Evolutionary conservation across 2,329 filamentous ascomycete genomes (phyloP).

Genomic region (Aureobasidium zeae): DNA sequence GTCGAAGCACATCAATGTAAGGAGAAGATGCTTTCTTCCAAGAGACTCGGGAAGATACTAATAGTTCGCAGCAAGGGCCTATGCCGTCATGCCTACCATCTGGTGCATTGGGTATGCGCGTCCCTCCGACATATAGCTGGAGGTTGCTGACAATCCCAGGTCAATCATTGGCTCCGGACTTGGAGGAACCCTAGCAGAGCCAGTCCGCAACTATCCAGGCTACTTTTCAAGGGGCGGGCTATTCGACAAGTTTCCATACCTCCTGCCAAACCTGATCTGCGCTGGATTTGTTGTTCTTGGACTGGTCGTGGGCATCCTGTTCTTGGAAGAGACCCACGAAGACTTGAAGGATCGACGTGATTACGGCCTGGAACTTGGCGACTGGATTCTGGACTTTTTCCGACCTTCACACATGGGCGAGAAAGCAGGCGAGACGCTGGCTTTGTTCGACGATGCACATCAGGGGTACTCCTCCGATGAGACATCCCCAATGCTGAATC

Average conservation of each 20-base stretch:
- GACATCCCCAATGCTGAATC: slow-evolving; percentile 42
- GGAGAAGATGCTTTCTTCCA: slow-evolving; percentile 26
- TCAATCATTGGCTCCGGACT: slow-evolving; percentile 89
- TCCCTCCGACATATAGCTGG: background rate
- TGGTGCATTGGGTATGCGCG: slow-evolving; percentile 79
- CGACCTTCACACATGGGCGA: slow-evolving; percentile 21
- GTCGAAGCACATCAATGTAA: slow-evolving; percentile 85
- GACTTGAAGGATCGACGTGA: slow-evolving; percentile 70
- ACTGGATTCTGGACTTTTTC: slow-evolving; percentile 47
- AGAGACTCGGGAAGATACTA: slow-evolving; percentile 4
- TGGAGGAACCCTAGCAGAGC: slow-evolving; percentile 79
- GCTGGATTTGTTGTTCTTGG: slow-evolving; percentile 67
- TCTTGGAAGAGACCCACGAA: slow-evolving; percentile 88
- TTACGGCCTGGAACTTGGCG: slow-evolving; percentile 64
- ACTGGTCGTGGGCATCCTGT: slow-evolving; percentile 69
- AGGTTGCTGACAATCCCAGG: slow-evolving; percentile 36
- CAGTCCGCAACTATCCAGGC: slow-evolving; percentile 69
- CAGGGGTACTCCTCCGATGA: slow-evolving; percentile 58
- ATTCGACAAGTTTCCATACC: slow-evolving; percentile 80
- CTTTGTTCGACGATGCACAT: slow-evolving; percentile 54
- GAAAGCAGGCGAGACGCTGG: slow-evolving; percentile 45
- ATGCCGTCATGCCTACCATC: slow-evolving; percentile 95
- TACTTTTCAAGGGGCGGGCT: slow-evolving; percentile 65
- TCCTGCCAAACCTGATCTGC: slow-evolving; percentile 87
- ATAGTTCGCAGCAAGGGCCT: slow-evolving; percentile 61